Base-by-base conservation (phyloP, 257 asterid genomes). In the Solanum medicagineum region DNA sequence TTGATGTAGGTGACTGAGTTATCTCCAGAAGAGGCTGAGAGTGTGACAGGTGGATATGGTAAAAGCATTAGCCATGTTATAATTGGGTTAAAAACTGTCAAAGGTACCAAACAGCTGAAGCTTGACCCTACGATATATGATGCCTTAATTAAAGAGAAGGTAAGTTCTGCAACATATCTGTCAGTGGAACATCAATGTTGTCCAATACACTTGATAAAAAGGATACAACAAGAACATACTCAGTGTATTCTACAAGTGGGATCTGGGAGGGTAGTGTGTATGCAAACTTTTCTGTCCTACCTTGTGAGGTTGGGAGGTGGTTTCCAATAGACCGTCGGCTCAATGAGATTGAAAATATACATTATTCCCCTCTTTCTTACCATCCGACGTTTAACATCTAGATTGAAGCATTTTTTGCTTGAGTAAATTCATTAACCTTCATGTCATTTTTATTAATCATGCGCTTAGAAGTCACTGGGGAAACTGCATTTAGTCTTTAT, bases 131-230 rank as follows among this genome's bases (percentile, higher is more conserved):
- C 99, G 22, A 95, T 96, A 81, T 96, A 95, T 80, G 98, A 96
- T 90, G 99, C 98, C 54, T 85, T 96, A 87, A 93, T 96, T 45
- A 95, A 96, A 91, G 99, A 96, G 89, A 96, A 95, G 94, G 98
- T 91, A 79, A 54, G 89, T 36, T 63, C 36, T 44, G 19, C 59
- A 63, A 24, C 47, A 32, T 47, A 68, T 63, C 45, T 13, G 59
- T 49, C 57, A 17, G 20, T 4, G 65, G 29, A 79, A 49, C 42
- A 69, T 69, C 53, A 40, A 4, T 8, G 40, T 40, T 9, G 5
- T 75, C 15, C 15, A 49, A 8, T 75, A 51, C 20, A 1, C 8
- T 75, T 2, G 22, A 75, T 49, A 75, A 49, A 16, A 19, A 49
- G 45, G 8, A 75, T 49, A 8, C 7, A 36, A 36, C 42, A 36